These are phyloP conservation scores for Lentinus tigrinus DNA, from an alignment of 768 basidiomycete species.

Conservation along the genomic window DNA sequence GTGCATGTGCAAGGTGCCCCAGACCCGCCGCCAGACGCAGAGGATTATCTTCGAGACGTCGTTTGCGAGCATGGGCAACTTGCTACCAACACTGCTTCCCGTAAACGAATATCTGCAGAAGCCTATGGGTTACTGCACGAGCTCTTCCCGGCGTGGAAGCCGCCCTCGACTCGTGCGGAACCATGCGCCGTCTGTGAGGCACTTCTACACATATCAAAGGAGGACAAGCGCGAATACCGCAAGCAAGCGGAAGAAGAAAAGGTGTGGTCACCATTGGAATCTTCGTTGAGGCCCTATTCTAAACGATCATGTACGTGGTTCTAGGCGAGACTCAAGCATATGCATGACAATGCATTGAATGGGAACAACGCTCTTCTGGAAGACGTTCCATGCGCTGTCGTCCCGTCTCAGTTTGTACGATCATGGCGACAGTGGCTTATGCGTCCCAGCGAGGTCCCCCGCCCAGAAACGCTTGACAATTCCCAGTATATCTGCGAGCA, in stretches of 20 bases:
- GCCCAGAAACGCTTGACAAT: conserved; percentile 67
- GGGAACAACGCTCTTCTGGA: conserved; percentile 46
- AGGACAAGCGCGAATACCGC: conserved; percentile 60
- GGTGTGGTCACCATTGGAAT: conserved; percentile 35
- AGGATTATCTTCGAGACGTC: conserved; percentile 58
- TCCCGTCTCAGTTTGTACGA: conserved; percentile 61
- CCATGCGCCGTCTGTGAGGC: conserved; percentile 66
- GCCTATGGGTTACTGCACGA: conserved; percentile 52
- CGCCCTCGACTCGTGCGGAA: conserved; percentile 48
- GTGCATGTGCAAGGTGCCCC: conserved; percentile 61
- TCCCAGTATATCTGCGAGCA: conserved; percentile 67
- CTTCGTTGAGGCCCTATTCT: neutral
- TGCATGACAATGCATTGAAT: conserved; percentile 55
- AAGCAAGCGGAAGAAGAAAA: conserved; percentile 78
- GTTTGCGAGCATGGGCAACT: conserved; percentile 70
- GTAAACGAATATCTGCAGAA: conserved; percentile 64
- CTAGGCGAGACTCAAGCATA: conserved; percentile 64
- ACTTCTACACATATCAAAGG: conserved; percentile 51
- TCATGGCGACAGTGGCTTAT: conserved; percentile 71
- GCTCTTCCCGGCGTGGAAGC: conserved; percentile 66
- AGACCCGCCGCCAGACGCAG: conserved; percentile 69
- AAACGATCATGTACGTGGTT: neutral
- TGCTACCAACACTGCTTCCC: conserved; percentile 51
- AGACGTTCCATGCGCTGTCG: conserved; percentile 52
- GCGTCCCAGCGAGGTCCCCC: conserved; percentile 49